Conservation (phyloP, 495 filamentous ascomycete genomes). For the Staphylotrichum tortipilum region DNA sequence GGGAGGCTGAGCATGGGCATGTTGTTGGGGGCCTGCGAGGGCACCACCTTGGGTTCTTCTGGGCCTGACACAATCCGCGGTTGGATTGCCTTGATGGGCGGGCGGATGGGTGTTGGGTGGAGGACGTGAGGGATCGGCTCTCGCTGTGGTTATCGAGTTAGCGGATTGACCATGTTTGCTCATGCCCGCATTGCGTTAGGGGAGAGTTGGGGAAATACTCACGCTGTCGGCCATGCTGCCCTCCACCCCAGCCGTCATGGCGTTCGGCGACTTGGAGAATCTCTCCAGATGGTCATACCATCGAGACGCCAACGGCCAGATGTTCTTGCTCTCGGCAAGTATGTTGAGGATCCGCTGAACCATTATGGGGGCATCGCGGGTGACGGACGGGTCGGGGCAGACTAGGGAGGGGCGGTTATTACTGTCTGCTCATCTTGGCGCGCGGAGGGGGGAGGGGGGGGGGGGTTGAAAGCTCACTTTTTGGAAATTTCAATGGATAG, state of each 20-base stretch:
- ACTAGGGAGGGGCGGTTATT: slow-evolving; percentile 21
- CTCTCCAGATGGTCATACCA: slow-evolving; percentile 38
- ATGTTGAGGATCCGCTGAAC: slow-evolving; percentile 33
- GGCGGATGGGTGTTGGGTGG: slow-evolving; percentile 11
- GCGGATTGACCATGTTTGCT: too few species aligned
- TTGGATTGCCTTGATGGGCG: slow-evolving; percentile 9
- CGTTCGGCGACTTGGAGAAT: slow-evolving; percentile 32
- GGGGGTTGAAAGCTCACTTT: slow-evolving; percentile 23
- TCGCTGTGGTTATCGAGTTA: slow-evolving; percentile 10
- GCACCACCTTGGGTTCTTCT: slow-evolving; percentile 2
- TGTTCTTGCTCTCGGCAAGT: slow-evolving; percentile 31
- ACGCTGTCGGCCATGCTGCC: slow-evolving; percentile 43
- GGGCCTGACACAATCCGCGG: slow-evolving; percentile 6
- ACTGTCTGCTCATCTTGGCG: background rate
- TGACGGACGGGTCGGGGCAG: slow-evolving; percentile 26
- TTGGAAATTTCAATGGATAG: slow-evolving; percentile 39
- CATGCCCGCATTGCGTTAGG: too few species aligned
- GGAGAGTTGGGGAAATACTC: too few species aligned
- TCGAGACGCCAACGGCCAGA: slow-evolving; percentile 38
- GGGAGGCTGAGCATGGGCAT: slow-evolving; percentile 3
- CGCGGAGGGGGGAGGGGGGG: too few species aligned
- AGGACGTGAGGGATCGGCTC: slow-evolving; percentile 28
- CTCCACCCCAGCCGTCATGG: slow-evolving; percentile 24
- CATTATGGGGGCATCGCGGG: slow-evolving; percentile 30
- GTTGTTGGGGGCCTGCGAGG: background rate